Percentiles rank a stretch among this genome's conserved stretches.
These are phyloP conservation scores for Kazachstania psychrophila DNA, from an alignment of 805 yeast genomes.

Conservation along the genomic window DNA sequence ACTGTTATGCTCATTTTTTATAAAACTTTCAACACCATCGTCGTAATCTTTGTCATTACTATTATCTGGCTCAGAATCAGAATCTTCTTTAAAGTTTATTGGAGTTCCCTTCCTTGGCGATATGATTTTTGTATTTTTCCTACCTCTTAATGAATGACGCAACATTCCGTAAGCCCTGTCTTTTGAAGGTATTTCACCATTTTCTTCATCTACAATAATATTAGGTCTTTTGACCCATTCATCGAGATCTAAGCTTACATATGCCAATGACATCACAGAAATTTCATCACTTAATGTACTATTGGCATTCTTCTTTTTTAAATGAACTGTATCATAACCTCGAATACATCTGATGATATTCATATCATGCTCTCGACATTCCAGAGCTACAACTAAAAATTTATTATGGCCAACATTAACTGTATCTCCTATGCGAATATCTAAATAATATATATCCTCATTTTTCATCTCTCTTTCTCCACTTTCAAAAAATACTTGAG, in stretches of 20 bases:
- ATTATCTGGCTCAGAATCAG: neutral
- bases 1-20: no score
- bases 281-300: constrained; percentile 13
- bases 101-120: constrained; percentile 8
- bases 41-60: neutral
- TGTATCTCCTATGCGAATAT: constrained; percentile 48
- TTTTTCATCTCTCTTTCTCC: constrained; percentile 13
- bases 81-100: neutral
- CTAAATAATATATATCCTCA: constrained; percentile 38
- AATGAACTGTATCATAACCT: constrained; percentile 47
- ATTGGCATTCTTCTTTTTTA: constrained; percentile 23
- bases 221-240: constrained; percentile 32
- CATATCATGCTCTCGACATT: constrained; percentile 15
- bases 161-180: constrained; percentile 11
- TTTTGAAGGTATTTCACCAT: constrained; percentile 2
- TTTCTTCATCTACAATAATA: constrained; percentile 15
- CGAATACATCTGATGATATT: constrained; percentile 43
- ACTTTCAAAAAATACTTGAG: constrained; percentile 16
- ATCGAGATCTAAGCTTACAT: constrained; percentile 26
- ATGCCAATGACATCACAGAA: constrained; percentile 22
- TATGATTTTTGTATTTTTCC: constrained; percentile 8
- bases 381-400: constrained; percentile 42
- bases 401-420: constrained; percentile 31
- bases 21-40: neutral
- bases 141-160: constrained; percentile 18